Base-by-base conservation (phyloP, 306 rosid species). In the Citrullus amarus region DNA sequence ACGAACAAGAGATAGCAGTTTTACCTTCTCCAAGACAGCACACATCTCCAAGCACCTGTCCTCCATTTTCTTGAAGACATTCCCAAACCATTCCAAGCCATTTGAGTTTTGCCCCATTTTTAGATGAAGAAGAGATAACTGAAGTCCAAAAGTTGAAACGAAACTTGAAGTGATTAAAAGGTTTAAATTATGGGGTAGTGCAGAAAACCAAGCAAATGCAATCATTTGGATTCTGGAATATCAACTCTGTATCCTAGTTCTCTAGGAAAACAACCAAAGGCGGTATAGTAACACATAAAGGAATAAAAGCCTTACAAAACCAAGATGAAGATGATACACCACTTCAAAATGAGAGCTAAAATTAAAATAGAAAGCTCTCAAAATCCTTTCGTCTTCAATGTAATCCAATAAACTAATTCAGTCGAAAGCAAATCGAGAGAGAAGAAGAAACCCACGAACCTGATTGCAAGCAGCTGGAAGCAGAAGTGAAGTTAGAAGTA, bases 1-100 rank as follows among this genome's bases (percentile, higher is more conserved):
- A 36, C 16, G 18, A 15, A 65, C 41, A 39, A 39, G 74, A 39
- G 5, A 36, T 66, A 9, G 10, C 20, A 60, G 18, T 68, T 11
- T 39, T 39, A 68, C 75, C 75, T 41, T 68, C 75, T 68, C 75
- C 75, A 68, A 68, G 14, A 43, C 10, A 18, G 41, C 53, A 10
- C 75, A 43, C 75, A 68, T 39, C 75, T 68, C 54, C 75, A 68
- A 10, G 34, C 75, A 68, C 13, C 34, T 39, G 75, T 10, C 75
- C 32, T 68, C 75, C 75, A 68, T 68, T 18, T 68, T 43, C 17
- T 68, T 68, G 48, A 68, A 68, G 75, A 68, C 75, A 15, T 43
- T 41, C 51, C 11, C 13, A 68, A 39, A n/a, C 75, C 75, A 68
- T 17, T 68, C 75, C 75, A 39, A 68, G 55, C 54, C 53, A n/a